Evolutionary conservation across 441 rosid genomes (phyloP).

Genomic region (Kokia cookei): DNA sequence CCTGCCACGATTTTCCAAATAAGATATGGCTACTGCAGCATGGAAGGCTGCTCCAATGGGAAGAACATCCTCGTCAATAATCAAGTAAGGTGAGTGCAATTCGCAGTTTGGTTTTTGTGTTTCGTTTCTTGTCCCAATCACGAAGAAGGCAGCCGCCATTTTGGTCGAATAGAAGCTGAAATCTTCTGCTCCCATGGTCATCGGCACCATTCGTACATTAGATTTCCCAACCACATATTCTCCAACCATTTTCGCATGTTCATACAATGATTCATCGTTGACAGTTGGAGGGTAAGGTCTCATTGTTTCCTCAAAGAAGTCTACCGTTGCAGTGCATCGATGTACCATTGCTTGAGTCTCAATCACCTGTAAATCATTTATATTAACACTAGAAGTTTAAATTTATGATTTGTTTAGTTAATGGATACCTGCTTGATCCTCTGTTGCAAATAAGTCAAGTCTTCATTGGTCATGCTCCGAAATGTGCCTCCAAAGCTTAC

Average conservation of each 20-base stretch:
- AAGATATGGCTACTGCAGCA: slow-evolving; percentile 44
- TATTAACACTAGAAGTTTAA: background rate
- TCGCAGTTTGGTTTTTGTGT: slow-evolving; percentile 20
- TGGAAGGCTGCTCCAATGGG: slow-evolving; percentile 48
- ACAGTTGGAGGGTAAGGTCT: slow-evolving; percentile 31
- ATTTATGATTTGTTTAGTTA: background rate
- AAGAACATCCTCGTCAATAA: slow-evolving; percentile 44
- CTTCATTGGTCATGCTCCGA: slow-evolving; percentile 44
- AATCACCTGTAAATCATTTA: slow-evolving; percentile 25
- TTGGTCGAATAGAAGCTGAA: slow-evolving; percentile 41
- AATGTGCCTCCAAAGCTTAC: slow-evolving; percentile 50
- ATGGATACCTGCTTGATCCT: slow-evolving; percentile 47
- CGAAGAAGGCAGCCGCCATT: slow-evolving; percentile 33
- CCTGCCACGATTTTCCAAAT: slow-evolving; percentile 25
- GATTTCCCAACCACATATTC: slow-evolving; percentile 29
- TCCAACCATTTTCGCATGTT: slow-evolving; percentile 40
- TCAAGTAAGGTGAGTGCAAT: slow-evolving; percentile 42
- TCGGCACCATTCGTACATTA: slow-evolving; percentile 27
- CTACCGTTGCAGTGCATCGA: slow-evolving; percentile 28
- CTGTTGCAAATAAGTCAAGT: slow-evolving; percentile 33
- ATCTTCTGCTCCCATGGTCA: slow-evolving; percentile 47
- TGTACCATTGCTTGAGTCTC: slow-evolving; percentile 38
- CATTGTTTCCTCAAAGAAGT: slow-evolving; percentile 29
- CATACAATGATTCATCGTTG: slow-evolving; percentile 28
- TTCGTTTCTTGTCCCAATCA: slow-evolving; percentile 31